phyloP scores from a whole-genome alignment of 1,284 basidiomycete genomes.

The Ustilago tritici region DNA sequence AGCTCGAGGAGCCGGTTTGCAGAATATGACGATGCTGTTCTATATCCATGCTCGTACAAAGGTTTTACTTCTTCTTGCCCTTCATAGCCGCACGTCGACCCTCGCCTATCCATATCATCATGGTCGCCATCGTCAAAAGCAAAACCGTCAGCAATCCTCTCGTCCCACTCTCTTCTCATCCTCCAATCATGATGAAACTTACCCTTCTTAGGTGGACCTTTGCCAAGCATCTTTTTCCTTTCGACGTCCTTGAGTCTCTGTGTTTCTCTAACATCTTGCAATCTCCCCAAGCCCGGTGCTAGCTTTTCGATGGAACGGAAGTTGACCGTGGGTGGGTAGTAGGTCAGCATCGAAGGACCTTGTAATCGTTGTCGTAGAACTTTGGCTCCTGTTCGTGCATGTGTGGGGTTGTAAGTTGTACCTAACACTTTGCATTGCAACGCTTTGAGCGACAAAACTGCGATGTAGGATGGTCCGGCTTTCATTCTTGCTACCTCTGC shows the following conservation, averaged over 20 bases:
- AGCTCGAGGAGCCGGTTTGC: background rate
- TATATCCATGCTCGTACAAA: background rate
- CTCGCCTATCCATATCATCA: constrained; percentile 48
- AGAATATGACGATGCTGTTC: background rate
- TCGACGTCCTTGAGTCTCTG: constrained; percentile 62
- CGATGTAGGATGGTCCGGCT: constrained; percentile 43
- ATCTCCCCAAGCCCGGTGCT: constrained; percentile 30
- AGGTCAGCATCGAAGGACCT: constrained; percentile 63
- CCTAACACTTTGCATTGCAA: constrained; percentile 60
- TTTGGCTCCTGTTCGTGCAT: constrained; percentile 63
- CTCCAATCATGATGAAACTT: constrained; percentile 26
- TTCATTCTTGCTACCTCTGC: constrained; percentile 21
- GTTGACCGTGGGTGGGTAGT: constrained; percentile 65
- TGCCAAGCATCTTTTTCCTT: constrained; percentile 64
- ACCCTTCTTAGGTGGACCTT: constrained; percentile 69
- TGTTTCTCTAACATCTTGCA: constrained; percentile 51
- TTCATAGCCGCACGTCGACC: constrained; percentile 68
- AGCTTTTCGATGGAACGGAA: constrained; percentile 43
- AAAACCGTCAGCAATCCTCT: background rate
- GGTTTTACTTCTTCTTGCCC: constrained; percentile 60
- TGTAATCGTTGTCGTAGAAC: constrained; percentile 57
- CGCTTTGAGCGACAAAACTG: constrained; percentile 52
- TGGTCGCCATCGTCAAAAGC: background rate
- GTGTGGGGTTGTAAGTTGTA: constrained; percentile 55
- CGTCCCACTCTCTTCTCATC: background rate